These are phyloP conservation scores for Trichoderma sp. DNA, from an alignment of 2,329 filamentous ascomycete species.

Conservation along the genomic window DNA sequence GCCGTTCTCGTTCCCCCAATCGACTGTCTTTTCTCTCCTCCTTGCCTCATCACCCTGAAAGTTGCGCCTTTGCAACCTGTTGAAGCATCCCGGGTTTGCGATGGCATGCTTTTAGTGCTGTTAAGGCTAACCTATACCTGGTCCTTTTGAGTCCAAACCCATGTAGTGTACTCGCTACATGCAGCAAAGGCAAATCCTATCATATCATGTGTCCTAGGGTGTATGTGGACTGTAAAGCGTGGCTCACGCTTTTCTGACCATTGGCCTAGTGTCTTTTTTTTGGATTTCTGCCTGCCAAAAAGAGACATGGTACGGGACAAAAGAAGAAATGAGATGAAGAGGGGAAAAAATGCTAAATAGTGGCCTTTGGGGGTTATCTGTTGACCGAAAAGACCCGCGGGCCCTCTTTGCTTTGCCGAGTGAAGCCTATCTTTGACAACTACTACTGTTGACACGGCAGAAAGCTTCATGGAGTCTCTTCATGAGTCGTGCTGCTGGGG, in stretches of 20 bases:
- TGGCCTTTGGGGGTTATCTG: neutral
- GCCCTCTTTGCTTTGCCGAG: neutral
- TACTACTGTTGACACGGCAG: neutral
- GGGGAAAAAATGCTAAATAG: no score
- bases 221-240: neutral
- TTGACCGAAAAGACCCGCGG: neutral
- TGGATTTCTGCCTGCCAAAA: neutral
- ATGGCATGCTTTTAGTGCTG: neutral
- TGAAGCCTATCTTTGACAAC: neutral
- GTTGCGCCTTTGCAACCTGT: neutral
- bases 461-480: neutral
- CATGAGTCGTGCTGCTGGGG: slow-evolving; percentile 2
- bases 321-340: neutral
- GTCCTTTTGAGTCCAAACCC: neutral
- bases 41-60: neutral
- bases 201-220: neutral
- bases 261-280: neutral
- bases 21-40: neutral
- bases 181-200: neutral
- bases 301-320: neutral
- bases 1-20: neutral
- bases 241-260: neutral
- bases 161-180: neutral
- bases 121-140: neutral
- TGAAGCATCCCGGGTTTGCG: neutral